Evolutionary conservation across 192 early-diverging fungal species (phyloP).

Genomic region (Linnemannia elongata): DNA sequence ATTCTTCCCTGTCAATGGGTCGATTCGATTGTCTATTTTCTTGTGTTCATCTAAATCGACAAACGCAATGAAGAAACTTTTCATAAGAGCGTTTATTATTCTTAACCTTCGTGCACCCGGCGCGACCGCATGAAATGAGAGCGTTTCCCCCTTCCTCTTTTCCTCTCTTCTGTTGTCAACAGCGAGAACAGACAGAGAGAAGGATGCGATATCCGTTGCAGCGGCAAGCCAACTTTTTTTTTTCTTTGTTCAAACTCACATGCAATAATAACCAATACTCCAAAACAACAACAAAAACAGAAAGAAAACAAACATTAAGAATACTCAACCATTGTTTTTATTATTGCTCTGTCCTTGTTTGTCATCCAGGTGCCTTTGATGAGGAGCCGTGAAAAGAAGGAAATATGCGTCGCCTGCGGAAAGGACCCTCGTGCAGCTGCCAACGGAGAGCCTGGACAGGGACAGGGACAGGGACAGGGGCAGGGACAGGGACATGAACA

Average conservation of each 20-base stretch:
- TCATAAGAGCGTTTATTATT: background rate
- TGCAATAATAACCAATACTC: background rate
- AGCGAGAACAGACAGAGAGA: background rate
- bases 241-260: background rate
- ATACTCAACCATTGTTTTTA: background rate
- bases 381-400: constrained; percentile 47
- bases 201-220: background rate
- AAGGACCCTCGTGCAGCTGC: background rate
- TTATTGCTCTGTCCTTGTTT: background rate
- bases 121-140: constrained; percentile 10
- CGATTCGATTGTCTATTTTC: constrained; percentile 6
- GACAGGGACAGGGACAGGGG: background rate
- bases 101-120: background rate
- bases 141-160: background rate
- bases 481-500: background rate
- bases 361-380: constrained; percentile 33
- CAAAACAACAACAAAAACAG: background rate
- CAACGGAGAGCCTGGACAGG: background rate
- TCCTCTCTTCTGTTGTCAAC: background rate
- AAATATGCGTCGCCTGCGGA: constrained; percentile 37
- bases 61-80: background rate
- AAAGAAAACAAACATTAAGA: background rate
- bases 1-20: background rate
- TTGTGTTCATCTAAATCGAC: background rate
- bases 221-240: background rate